phyloP scores from a whole-genome alignment of 2,329 filamentous ascomycete species.

The Leptographium wingfieldii region DNA sequence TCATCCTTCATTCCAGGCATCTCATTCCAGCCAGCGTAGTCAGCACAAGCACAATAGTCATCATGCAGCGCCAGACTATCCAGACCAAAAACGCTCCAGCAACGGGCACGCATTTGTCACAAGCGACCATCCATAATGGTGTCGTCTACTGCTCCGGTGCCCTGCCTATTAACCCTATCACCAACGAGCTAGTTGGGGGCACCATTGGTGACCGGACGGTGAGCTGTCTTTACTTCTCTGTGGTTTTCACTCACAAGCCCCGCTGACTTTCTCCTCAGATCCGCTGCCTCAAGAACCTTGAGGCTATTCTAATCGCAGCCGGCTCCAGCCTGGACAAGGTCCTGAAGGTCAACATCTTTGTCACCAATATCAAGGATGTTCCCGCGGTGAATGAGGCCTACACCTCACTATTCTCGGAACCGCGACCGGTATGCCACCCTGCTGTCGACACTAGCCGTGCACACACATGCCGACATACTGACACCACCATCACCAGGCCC shows the following conservation, averaged over 20 bases:
- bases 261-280: not conserved
- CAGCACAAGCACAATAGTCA: not conserved
- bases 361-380: slow-evolving; percentile 56
- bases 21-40: not conserved
- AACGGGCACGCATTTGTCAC: slow-evolving; percentile 22
- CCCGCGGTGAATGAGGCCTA: slow-evolving; percentile 1
- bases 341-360: slow-evolving; percentile 84
- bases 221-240: not conserved
- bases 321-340: slow-evolving; percentile 66
- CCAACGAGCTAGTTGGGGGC: not conserved
- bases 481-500: not conserved
- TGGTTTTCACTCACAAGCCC: too few species aligned
- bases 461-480: not conserved
- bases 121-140: slow-evolving; percentile 4
- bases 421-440: not conserved
- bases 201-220: slow-evolving; percentile 5
- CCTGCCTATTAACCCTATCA: slow-evolving; percentile 1
- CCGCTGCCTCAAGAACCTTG: slow-evolving; percentile 58
- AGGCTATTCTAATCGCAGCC: slow-evolving; percentile 69
- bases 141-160: slow-evolving; percentile 2
- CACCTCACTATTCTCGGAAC: not conserved
- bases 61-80: slow-evolving; percentile 19
- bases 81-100: slow-evolving; percentile 48
- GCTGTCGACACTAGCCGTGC: not conserved
- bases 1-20: not conserved